Percentiles rank a stretch among this genome's conserved stretches.
Evolutionary conservation across 2,329 filamentous ascomycete genomes (phyloP).

Genomic region (Fusarium sp.): DNA sequence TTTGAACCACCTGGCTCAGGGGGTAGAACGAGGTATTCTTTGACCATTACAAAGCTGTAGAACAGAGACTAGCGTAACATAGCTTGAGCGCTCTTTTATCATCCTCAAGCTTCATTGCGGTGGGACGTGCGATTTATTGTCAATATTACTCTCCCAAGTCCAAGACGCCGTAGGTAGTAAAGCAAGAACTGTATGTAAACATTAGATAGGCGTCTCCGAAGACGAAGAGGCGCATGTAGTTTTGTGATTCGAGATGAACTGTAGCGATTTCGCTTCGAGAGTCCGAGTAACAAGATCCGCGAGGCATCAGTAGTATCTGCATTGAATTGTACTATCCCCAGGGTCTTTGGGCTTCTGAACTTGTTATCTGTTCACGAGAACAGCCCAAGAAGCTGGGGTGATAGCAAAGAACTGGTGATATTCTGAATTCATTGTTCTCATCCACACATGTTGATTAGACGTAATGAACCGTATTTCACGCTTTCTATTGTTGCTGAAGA

Average conservation of each 20-base stretch:
- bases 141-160: neutral
- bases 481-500: neutral
- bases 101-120: neutral
- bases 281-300: too few relatives aligned
- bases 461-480: neutral
- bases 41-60: neutral
- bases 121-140: neutral
- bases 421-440: neutral
- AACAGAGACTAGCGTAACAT: neutral
- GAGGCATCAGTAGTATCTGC: neutral
- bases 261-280: neutral
- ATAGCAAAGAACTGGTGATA: neutral
- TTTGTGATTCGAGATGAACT: neutral
- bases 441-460: neutral
- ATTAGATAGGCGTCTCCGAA: too few relatives aligned
- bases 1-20: neutral
- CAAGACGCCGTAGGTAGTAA: fast-evolving
- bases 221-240: neutral
- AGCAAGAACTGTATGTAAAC: neutral
- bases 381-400: neutral
- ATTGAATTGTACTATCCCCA: neutral
- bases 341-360: neutral
- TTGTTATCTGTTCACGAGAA: neutral
- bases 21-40: neutral
- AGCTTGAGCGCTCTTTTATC: neutral